A percentile compares a stretch with the other conserved stretches of the same genome.
These are phyloP conservation scores for Zarea fungicola DNA, from an alignment of 2,329 filamentous ascomycete species.

Conservation along the genomic window DNA sequence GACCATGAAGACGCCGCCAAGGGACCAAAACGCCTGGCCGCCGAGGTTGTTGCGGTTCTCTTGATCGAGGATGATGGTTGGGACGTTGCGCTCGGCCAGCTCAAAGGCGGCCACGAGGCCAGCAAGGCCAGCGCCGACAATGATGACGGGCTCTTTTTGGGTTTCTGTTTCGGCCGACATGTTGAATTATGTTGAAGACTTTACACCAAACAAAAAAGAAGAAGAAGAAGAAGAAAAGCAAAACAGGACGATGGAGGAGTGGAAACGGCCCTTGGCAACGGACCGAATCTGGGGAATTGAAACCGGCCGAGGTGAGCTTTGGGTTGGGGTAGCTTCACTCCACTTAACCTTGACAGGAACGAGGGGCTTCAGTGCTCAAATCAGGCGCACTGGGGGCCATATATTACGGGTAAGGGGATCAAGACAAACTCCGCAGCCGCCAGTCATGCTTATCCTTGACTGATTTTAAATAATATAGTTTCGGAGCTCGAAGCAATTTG, in stretches of 20 bases:
- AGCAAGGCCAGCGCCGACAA: constrained; percentile 52
- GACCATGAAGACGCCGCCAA: constrained; percentile 57
- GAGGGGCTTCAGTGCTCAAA: too few relatives aligned
- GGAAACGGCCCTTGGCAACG: background rate
- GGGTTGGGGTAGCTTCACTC: constrained; percentile 3
- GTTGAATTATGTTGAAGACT: background rate
- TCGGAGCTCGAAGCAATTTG: too few relatives aligned
- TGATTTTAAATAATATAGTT: too few relatives aligned
- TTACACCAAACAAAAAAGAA: too few relatives aligned
- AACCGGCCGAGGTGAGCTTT: background rate
- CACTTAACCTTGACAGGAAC: too few relatives aligned
- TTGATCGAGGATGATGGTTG: constrained; percentile 51
- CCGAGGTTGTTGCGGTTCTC: constrained; percentile 52
- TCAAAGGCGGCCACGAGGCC: constrained; percentile 57
- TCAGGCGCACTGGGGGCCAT: too few relatives aligned
- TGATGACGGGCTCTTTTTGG: constrained; percentile 40
- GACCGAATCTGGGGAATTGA: constrained; percentile 7
- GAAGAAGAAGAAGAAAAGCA: background rate
- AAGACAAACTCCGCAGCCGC: too few relatives aligned
- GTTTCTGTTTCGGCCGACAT: constrained; percentile 5
- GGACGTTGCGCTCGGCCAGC: constrained; percentile 45
- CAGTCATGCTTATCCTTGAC: too few relatives aligned
- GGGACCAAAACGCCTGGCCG: constrained; percentile 60
- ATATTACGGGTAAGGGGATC: too few relatives aligned
- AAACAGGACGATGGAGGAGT: background rate